Evolutionary conservation across 176 grass and related monocot genomes (phyloP).

Genomic region (Poa annua): DNA sequence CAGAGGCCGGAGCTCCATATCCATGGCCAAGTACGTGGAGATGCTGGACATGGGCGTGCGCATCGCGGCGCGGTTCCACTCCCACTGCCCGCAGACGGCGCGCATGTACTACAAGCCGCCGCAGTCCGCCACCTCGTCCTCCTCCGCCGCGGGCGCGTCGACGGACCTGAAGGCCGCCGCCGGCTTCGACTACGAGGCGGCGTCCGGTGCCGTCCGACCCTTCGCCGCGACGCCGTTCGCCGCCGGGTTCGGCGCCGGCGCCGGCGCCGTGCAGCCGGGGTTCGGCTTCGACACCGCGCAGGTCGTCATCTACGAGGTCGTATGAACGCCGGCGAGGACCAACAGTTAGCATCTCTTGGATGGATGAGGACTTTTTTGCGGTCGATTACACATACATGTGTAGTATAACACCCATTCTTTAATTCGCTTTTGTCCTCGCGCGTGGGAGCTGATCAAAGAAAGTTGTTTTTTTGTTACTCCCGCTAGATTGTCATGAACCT

Average conservation of each 20-base stretch:
- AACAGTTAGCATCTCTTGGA: too few species aligned
- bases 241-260: background rate
- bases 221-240: background rate
- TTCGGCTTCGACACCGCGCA: constrained; percentile 33
- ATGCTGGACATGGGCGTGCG: constrained; percentile 74
- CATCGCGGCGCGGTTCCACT: constrained; percentile 71
- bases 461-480: too few species aligned
- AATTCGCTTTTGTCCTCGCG: too few species aligned
- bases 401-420: too few species aligned
- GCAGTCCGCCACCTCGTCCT: background rate
- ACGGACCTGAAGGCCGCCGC: background rate
- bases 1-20: too few species aligned
- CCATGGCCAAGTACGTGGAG: constrained; percentile 67
- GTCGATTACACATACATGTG: too few species aligned
- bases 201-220: background rate
- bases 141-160: background rate
- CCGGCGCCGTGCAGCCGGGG: background rate
- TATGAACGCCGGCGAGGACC: background rate
- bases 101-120: constrained; percentile 87
- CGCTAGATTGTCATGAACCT: too few species aligned
- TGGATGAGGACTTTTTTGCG: too few species aligned
- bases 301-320: constrained; percentile 37
- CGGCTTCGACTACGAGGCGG: background rate
- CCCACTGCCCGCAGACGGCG: constrained; percentile 81
- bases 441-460: too few species aligned